Conservation (phyloP, 2,329 filamentous ascomycete genomes). For the Tympanopsis confertula region DNA sequence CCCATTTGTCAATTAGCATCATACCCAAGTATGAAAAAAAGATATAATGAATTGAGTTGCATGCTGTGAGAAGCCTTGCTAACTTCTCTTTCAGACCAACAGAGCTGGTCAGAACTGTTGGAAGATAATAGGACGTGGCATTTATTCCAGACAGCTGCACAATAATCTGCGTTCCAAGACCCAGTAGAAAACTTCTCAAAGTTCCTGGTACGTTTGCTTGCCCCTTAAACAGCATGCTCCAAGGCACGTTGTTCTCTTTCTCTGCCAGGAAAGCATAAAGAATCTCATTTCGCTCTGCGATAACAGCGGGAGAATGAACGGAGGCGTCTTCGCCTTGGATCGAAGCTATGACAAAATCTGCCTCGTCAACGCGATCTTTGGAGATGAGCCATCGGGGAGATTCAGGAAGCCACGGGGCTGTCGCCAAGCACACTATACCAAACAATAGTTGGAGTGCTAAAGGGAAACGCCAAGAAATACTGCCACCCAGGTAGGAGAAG, state of each 20-base stretch:
- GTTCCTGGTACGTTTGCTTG: conserved; percentile 35
- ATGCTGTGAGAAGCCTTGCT: conserved; percentile 3
- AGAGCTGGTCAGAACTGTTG: conserved; percentile 2
- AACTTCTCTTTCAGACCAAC: conserved; percentile 2
- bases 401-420: not conserved
- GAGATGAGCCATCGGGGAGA: conserved; percentile 15
- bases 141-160: conserved; percentile 23
- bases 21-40: conserved; percentile 3
- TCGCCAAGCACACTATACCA: not conserved
- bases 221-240: conserved; percentile 34
- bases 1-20: conserved; percentile 1
- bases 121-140: conserved; percentile 4
- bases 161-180: conserved; percentile 39
- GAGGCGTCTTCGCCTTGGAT: conserved; percentile 10
- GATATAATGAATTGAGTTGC: conserved; percentile 2
- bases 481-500: conserved; percentile 13
- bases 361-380: conserved; percentile 19
- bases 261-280: conserved; percentile 16
- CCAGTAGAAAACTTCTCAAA: conserved; percentile 35
- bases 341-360: conserved; percentile 22
- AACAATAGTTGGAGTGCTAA: conserved; percentile 2
- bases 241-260: conserved; percentile 30
- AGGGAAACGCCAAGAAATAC: conserved; percentile 5
- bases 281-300: conserved; percentile 15
- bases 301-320: conserved; percentile 12